Conservation (phyloP, 2,329 filamentous ascomycete genomes). For the Coniochaeta prunicola region DNA sequence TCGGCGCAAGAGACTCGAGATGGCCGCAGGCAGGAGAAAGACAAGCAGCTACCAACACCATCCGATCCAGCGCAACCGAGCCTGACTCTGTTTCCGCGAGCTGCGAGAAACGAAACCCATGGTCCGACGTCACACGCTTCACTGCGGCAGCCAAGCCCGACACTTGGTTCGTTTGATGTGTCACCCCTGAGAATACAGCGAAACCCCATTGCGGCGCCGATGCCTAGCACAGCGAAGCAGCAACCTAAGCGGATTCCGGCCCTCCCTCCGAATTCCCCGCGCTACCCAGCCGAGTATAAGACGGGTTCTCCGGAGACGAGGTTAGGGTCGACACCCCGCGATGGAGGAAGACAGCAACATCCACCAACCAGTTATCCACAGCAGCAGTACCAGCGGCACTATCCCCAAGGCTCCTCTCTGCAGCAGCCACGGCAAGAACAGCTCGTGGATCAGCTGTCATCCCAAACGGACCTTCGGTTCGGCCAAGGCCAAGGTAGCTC, state of each 20-base stretch:
- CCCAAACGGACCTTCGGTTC: not conserved
- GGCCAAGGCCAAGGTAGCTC: not conserved
- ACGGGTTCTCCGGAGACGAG: not conserved
- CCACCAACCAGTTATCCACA: not conserved
- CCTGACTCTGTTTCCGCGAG: conserved; percentile 23
- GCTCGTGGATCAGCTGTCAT: not conserved
- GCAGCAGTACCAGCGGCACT: not conserved
- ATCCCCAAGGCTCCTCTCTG: not conserved
- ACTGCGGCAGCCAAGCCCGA: conserved; percentile 34
- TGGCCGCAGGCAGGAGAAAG: not conserved
- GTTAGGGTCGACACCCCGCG: not conserved
- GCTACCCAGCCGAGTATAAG: not conserved
- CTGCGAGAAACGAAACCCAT: conserved; percentile 18
- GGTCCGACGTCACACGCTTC: conserved; percentile 18
- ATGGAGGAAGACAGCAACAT: not conserved
- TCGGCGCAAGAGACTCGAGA: not conserved
- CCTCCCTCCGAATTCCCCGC: not conserved
- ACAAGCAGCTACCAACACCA: not conserved
- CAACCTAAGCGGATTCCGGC: not conserved
- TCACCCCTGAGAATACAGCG: not conserved
- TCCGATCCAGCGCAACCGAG: not conserved
- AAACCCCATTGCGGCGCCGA: not conserved
- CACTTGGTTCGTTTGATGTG: conserved; percentile 26
- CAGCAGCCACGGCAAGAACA: not conserved
- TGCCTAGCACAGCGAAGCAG: not conserved